Percentiles rank a stretch among this genome's conserved stretches.
Conservation (phyloP, 129 eudicot species). For the Escallonia herrerae region DNA sequence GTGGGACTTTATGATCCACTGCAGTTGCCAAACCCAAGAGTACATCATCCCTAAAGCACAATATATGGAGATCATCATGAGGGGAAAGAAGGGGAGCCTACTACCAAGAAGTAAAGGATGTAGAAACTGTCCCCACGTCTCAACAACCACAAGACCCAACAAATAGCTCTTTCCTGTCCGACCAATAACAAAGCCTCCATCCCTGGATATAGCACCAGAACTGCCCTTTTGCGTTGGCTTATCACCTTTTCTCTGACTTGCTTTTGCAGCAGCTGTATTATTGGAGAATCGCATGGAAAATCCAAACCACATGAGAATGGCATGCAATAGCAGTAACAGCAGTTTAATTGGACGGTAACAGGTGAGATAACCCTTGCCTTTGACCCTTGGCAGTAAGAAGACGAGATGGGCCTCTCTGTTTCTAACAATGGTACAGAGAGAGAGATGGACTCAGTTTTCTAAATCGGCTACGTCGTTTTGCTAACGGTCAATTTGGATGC, state of each 20-base stretch:
- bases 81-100: constrained; percentile 71
- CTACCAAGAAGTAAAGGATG: constrained; percentile 58
- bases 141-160: constrained; percentile 66
- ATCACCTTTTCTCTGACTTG: constrained; percentile 13
- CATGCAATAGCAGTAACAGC: constrained; percentile 44
- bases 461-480: too few species aligned
- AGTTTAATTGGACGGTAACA: constrained; percentile 49
- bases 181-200: constrained; percentile 28
- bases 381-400: too few species aligned
- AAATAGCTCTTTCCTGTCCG: constrained; percentile 63
- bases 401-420: too few species aligned
- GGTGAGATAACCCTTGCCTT: too few species aligned
- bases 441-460: too few species aligned
- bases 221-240: constrained; percentile 4
- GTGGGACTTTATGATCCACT: constrained; percentile 29
- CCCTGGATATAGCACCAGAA: too few species aligned
- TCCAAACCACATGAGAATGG: constrained; percentile 54
- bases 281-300: constrained; percentile 46
- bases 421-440: too few species aligned
- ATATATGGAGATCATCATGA: constrained; percentile 69
- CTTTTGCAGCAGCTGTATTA: constrained; percentile 2
- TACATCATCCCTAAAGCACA: constrained; percentile 83
- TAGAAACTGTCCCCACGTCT: constrained; percentile 75
- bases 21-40: constrained; percentile 96
- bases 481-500: too few species aligned